Percentiles rank a stretch among this genome's conserved stretches.
Conservation (phyloP, 1,139 yeast genomes). For the Oligophagozyma castellii region DNA sequence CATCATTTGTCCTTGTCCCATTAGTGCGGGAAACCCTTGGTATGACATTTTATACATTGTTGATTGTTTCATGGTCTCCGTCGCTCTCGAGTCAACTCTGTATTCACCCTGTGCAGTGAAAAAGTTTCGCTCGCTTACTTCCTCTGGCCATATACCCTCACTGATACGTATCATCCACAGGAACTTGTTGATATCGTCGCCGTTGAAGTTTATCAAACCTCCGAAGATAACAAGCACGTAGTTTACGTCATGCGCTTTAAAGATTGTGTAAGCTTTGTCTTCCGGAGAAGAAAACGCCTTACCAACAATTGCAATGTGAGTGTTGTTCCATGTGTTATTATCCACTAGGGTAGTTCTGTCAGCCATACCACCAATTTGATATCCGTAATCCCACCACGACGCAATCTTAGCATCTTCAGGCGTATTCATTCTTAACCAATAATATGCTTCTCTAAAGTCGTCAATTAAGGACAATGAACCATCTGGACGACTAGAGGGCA, state of each 20-base stretch:
- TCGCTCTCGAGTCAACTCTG: slow-evolving; percentile 68
- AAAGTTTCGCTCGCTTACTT: slow-evolving; percentile 70
- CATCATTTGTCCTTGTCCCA: slow-evolving; percentile 44
- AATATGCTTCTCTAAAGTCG: slow-evolving; percentile 97
- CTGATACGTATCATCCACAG: slow-evolving; percentile 98
- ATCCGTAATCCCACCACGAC: slow-evolving; percentile 99
- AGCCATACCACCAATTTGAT: slow-evolving; percentile 99
- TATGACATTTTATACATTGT: slow-evolving; percentile 93
- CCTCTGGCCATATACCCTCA: slow-evolving; percentile 99
- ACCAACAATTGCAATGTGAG: slow-evolving; percentile 99
- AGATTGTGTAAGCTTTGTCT: slow-evolving; percentile 75
- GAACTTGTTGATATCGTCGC: slow-evolving; percentile 94
- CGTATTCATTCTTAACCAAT: slow-evolving; percentile 98
- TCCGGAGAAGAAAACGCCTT: slow-evolving; percentile 91
- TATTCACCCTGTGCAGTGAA: slow-evolving; percentile 83
- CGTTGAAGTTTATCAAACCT: slow-evolving; percentile 84
- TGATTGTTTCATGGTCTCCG: slow-evolving; percentile 75
- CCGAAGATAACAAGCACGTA: slow-evolving; percentile 90
- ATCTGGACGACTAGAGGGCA: slow-evolving; percentile 69
- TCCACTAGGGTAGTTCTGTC: slow-evolving; percentile 97
- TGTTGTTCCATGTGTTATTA: slow-evolving; percentile 98
- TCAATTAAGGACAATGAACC: slow-evolving; percentile 81
- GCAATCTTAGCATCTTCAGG: slow-evolving; percentile 90
- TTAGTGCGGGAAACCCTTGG: slow-evolving; percentile 70
- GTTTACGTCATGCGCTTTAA: slow-evolving; percentile 88